A percentile compares a stretch with the other conserved stretches of the same genome.
These are phyloP conservation scores for Oryza punctata DNA, from an alignment of 176 grass and related monocot species.

Conservation along the genomic window DNA sequence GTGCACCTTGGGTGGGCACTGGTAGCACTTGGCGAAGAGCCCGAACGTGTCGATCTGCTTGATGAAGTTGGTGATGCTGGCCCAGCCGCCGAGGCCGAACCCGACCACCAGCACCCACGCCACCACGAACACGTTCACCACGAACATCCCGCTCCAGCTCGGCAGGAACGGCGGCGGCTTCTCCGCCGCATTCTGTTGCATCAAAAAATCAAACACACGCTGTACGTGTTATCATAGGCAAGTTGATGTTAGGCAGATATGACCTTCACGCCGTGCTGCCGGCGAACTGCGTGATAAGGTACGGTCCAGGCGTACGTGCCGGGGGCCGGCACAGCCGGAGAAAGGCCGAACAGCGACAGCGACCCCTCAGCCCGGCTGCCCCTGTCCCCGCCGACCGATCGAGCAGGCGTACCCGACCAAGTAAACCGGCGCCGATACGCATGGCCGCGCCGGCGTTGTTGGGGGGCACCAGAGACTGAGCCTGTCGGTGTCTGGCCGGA, in stretches of 20 bases:
- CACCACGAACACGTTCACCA: slow-evolving; percentile 69
- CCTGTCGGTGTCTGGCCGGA: neutral
- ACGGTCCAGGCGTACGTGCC: neutral
- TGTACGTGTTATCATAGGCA: too few relatives aligned
- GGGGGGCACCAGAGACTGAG: neutral
- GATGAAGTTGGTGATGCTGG: slow-evolving; percentile 74
- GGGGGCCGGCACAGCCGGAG: neutral
- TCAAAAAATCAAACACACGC: neutral
- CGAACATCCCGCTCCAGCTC: slow-evolving; percentile 77
- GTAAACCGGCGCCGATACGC: neutral
- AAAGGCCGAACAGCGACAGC: slow-evolving; percentile 15
- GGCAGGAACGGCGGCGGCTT: slow-evolving; percentile 72
- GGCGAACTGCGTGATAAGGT: neutral
- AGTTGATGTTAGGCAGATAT: too few relatives aligned
- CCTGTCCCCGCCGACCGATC: neutral
- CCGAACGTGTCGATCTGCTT: slow-evolving; percentile 80
- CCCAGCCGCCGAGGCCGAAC: slow-evolving; percentile 80
- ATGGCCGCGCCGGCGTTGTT: neutral
- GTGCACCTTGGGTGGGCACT: slow-evolving; percentile 47
- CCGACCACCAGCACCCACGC: slow-evolving; percentile 81
- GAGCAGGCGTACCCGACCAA: neutral
- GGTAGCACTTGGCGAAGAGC: slow-evolving; percentile 82
- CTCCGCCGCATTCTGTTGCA: slow-evolving; percentile 72
- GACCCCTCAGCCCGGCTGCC: neutral
- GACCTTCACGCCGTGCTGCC: slow-evolving; percentile 2